Base-by-base conservation (phyloP, 768 basidiomycete species). In the Cubamyces sp. region DNA sequence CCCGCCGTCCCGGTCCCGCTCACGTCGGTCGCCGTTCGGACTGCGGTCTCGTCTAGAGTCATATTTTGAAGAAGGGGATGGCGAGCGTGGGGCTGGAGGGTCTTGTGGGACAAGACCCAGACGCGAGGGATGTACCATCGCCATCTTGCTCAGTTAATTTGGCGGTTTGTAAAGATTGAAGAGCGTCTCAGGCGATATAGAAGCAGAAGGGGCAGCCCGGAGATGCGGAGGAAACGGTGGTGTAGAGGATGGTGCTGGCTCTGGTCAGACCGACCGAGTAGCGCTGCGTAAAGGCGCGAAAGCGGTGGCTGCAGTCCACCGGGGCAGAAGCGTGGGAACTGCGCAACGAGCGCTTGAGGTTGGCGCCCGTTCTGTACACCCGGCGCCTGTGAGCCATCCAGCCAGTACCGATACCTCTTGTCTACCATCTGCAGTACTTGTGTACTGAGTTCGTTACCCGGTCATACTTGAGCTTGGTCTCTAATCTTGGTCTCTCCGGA, bases 91-190 rank as follows among this genome's bases (percentile, higher is more conserved):
- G 8, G 67, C 61, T 9, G 45, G 48, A 25, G 60, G 52, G 26
- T 75, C 75, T 57, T 76, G 82, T 41, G 88, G 86, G 19, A 91
- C 86, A 5, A 91, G 76, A 26, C 77, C 84, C 77, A 88, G 77
- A 53, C 90, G 82, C 11, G 89, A 90, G 25, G 90, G 90, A 68
- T 91, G 90, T 5, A 91, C 80, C 19, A 84, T 85, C 26, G 88
- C 88, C 90, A 91, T 91, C 19, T 43, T 51, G 49, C 30, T 3
- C 1, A 18, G 5, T 42, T 11, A 9, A 8, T 50, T 15, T 23
- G 6, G 34, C 5, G 9, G 9, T 11, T 34, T 34, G 9, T 11
- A 8, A 34, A 9, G 9, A 34, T 1, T 5, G 11, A 34, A 11
- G 34, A 9, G 34, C 1, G 6, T 11, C 11, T 8, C 28, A 34